These are phyloP conservation scores for Acanthamoeba healyi DNA, from an alignment of 208 protist species.

Conservation along the genomic window DNA sequence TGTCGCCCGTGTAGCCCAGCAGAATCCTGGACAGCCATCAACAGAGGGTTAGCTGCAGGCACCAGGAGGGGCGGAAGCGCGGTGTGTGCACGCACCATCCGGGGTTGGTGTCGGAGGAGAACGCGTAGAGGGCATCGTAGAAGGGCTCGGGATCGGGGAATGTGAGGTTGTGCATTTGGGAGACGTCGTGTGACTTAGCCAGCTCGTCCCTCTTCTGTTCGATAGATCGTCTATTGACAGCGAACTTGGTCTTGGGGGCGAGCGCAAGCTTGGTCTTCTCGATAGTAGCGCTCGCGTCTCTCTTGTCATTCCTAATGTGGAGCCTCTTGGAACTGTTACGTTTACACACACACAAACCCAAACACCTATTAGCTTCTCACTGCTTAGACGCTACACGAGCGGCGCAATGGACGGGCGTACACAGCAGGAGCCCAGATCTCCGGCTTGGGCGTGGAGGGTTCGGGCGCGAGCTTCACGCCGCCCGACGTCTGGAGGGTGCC, in stretches of 20 bases:
- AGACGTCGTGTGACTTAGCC: conserved; percentile 46
- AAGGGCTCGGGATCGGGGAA: conserved; percentile 17
- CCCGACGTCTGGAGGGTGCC: conserved; percentile 11
- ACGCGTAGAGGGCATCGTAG: conserved; percentile 19
- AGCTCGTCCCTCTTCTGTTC: conserved; percentile 19
- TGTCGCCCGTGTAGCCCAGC: conserved; percentile 13
- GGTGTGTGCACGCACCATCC: neutral
- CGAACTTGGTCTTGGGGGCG: conserved; percentile 34
- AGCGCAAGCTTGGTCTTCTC: conserved; percentile 42
- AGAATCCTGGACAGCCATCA: no score
- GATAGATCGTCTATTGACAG: neutral
- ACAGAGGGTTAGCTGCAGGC: no score
- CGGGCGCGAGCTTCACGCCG: neutral
- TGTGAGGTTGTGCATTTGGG: conserved; percentile 26
- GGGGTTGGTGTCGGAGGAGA: neutral
- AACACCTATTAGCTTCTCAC: no score
- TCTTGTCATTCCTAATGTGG: neutral
- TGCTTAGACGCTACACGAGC: neutral
- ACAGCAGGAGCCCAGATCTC: conserved; percentile 46
- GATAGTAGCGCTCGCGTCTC: neutral
- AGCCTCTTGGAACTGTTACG: conserved; percentile 1
- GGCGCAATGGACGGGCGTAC: neutral
- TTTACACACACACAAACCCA: no score
- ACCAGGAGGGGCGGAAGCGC: no score
- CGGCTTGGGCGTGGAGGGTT: conserved; percentile 41